Evolutionary conservation across 1,139 yeast genomes (phyloP), one percentile per base, ranked within the genome.

Genomic region (Diutina siamensis): DNA sequence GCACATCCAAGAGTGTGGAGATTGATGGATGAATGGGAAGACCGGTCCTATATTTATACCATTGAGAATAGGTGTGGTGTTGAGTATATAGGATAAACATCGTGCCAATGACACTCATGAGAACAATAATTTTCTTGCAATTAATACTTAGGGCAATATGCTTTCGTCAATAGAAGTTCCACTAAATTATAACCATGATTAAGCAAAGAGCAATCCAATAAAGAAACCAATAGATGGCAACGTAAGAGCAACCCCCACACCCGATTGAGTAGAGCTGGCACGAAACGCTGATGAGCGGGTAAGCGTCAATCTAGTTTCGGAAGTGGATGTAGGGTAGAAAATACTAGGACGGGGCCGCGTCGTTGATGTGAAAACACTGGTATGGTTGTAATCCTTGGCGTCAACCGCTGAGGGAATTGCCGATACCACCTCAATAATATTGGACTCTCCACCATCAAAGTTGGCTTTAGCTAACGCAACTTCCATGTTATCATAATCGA

Each of bases 371-470:
- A 15, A 15, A 1, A 35, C 17, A 13, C n/a, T 17, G 13, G 28
- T 20, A 5, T 35, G 12, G 18, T 13, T 13, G 33, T 38, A 38
- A 10, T 13, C 32, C 18, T 22, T 15, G 17, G 42, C 42, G 20
- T 18, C 22, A 13, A 25, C 31, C 17, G 42, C 42, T 20, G n/a
- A 12, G 3, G 42, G 42, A 10, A 38, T 15, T 17, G 21, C 21
- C 32, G 28, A 17, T 17, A 13, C 32, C 9, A 38, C 42, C 3
- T 38, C 42, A 18, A 21, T 32, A 10, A 74, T 74, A 12, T 60
- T 54, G 48, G 80, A 70, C 22, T 59, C 56, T 19, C 63, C 59
- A 17, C 80, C 79, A 47, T 79, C 80, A 59, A 81, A 79, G 53
- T 72, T 67, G 50, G 31, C 17, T 17, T 38, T 20, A 10, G 42